These are phyloP conservation scores for Erucastrum elatum DNA, from an alignment of 345 rosid genomes.

Conservation along the genomic window DNA sequence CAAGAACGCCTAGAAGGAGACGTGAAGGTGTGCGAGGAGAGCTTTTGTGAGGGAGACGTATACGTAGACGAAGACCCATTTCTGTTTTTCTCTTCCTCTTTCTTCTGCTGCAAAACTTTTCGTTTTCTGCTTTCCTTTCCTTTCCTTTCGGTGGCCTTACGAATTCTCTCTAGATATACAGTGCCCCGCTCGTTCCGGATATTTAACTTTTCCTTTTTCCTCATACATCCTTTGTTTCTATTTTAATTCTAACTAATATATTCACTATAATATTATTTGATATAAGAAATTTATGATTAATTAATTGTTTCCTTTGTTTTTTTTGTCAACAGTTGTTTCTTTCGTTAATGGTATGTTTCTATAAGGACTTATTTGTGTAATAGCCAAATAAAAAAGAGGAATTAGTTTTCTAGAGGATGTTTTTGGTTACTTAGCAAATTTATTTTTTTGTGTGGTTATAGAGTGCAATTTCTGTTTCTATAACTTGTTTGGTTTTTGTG, in stretches of 20 bases:
- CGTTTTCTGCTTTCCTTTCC: neutral
- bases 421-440: too few relatives aligned
- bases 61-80: constrained; percentile 38
- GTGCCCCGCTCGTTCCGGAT: constrained; percentile 30
- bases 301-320: too few relatives aligned
- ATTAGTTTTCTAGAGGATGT: too few relatives aligned
- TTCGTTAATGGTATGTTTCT: too few relatives aligned
- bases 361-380: too few relatives aligned
- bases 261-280: too few relatives aligned
- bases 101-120: constrained; percentile 14
- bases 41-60: constrained; percentile 44
- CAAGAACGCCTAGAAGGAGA: constrained; percentile 51
- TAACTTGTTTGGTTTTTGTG: too few relatives aligned
- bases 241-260: neutral
- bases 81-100: neutral
- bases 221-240: constrained; percentile 13
- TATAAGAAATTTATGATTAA: too few relatives aligned
- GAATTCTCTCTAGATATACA: constrained; percentile 26
- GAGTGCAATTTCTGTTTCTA: too few relatives aligned
- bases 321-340: too few relatives aligned
- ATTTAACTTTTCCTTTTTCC: neutral
- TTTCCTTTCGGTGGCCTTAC: constrained; percentile 9
- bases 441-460: too few relatives aligned
- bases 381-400: too few relatives aligned
- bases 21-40: constrained; percentile 52